These are phyloP conservation scores for Phaeoacremonium minimum DNA, from an alignment of 2,329 filamentous ascomycete genomes.

Conservation along the genomic window DNA sequence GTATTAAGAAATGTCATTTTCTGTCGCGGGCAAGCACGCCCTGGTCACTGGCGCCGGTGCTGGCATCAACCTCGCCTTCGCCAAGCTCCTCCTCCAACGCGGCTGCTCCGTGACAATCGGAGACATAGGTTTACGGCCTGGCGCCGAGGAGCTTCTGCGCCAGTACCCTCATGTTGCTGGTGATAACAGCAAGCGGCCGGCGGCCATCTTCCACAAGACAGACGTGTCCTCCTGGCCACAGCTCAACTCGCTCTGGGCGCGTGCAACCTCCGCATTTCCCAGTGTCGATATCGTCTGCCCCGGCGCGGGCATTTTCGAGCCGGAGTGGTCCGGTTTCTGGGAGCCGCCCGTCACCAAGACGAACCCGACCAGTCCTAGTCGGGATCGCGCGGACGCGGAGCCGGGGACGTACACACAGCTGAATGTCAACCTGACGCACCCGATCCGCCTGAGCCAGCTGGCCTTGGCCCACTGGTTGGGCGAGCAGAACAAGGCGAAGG, in stretches of 20 bases:
- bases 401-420: slow-evolving; percentile 26
- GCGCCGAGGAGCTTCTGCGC: slow-evolving; percentile 29
- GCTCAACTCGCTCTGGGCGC: slow-evolving; percentile 27
- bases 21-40: too few relatives aligned
- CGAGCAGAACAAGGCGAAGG: slow-evolving; percentile 5
- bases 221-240: slow-evolving; percentile 38
- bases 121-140: slow-evolving; percentile 35
- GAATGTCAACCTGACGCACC: slow-evolving; percentile 36
- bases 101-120: slow-evolving; percentile 41
- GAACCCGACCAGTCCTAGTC: too few relatives aligned
- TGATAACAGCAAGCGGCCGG: slow-evolving; percentile 11
- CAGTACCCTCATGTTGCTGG: too few relatives aligned
- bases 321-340: slow-evolving; percentile 36
- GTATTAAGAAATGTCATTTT: too few relatives aligned
- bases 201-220: slow-evolving; percentile 35
- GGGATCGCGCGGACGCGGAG: slow-evolving; percentile 17
- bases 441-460: slow-evolving; percentile 33
- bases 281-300: slow-evolving; percentile 37
- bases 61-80: slow-evolving; percentile 40
- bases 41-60: too few relatives aligned
- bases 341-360: slow-evolving; percentile 29
- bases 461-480: slow-evolving; percentile 30
- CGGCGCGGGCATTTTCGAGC: slow-evolving; percentile 42
- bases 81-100: slow-evolving; percentile 31
- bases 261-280: slow-evolving; percentile 27